phyloP scores from a whole-genome alignment of 352 stramenopile species.

The Phytophthora sp. region DNA sequence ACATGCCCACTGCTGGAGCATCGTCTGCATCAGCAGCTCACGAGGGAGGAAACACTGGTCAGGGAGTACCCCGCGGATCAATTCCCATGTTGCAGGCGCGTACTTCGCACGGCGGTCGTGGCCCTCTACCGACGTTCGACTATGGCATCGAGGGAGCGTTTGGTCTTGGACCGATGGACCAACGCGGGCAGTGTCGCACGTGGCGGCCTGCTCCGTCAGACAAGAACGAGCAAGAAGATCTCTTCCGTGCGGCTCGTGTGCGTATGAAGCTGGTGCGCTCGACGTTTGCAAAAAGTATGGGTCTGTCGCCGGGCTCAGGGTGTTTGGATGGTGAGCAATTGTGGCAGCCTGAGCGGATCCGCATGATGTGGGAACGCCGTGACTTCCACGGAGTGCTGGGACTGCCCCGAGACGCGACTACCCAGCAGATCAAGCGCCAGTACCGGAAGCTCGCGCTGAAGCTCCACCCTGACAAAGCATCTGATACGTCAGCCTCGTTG shows the following conservation, averaged over 20 bases:
- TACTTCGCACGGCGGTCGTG: constrained; percentile 3
- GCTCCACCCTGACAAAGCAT: constrained; percentile 80
- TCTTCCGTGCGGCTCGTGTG: constrained; percentile 75
- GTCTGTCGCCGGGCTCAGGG: constrained; percentile 32
- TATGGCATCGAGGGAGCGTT: constrained; percentile 41
- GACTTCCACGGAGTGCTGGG: constrained; percentile 82
- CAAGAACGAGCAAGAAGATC: constrained; percentile 78
- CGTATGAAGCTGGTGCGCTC: constrained; percentile 83
- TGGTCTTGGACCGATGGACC: constrained; percentile 23
- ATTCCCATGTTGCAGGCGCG: neutral
- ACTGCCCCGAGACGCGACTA: constrained; percentile 62
- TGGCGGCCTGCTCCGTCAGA: constrained; percentile 46
- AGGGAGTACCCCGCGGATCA: neutral
- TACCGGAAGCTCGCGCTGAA: constrained; percentile 88
- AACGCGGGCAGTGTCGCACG: constrained; percentile 33
- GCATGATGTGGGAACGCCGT: constrained; percentile 79
- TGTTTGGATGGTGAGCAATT: constrained; percentile 69
- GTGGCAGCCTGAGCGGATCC: constrained; percentile 81
- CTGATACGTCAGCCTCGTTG: constrained; percentile 38
- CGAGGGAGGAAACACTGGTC: neutral
- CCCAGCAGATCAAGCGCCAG: constrained; percentile 80
- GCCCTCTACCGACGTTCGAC: constrained; percentile 45
- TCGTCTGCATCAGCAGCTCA: neutral
- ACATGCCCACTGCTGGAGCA: neutral
- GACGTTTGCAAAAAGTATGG: constrained; percentile 41